Base-by-base conservation (phyloP, 495 filamentous ascomycete species). In the Cairneyella variabilis region DNA sequence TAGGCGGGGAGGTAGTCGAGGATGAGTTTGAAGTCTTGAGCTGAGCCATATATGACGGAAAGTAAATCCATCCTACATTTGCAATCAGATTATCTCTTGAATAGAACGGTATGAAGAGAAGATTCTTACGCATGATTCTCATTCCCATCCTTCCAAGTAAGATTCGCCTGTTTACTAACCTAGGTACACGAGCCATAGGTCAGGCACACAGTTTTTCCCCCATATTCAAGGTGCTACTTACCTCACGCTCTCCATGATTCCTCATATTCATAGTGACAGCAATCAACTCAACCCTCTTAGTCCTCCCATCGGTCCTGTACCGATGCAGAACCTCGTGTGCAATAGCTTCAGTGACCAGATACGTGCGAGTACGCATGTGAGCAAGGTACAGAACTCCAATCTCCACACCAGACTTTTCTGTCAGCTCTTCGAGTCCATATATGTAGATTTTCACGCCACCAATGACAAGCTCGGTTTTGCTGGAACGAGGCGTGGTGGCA, bases 21-120 rank as follows among this genome's bases (percentile, higher is more conserved):
- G n/a, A 58, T 36, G 25, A 58, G 50, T 47, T 58, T 58, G 55
- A 58, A 58, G 50, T 58, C 55, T 42, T 58, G 50, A 8, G 55
- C 49, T 12, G 50, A 51, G 12, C 50, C 55, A 17, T 25, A 51
- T 2, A 58, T 58, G 21, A 48, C 22, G 10, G 50, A 58, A 2
- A 58, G 12, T 10, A 58, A 17, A 28, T 58, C 55, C 17, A 58
- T 48, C 2, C 55, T 58, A 16, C 23, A 42, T 30, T 21, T 12
- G 28, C 11, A 39, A 40, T 56, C 14, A 43, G 48, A 30, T 16
- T 34, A n/a, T 6, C 6, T 6, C 10, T 12, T 5, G 37, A 40
- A 27, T 27, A n/a, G 23, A 46, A 12, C 23, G n/a, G 43, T 27
- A 9, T 40, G 8, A 17, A 17, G 16, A 51, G 28, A 4, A 39